These are phyloP conservation scores for Sonneratia caseolaris DNA, from an alignment of 345 rosid genomes.

Conservation along the genomic window DNA sequence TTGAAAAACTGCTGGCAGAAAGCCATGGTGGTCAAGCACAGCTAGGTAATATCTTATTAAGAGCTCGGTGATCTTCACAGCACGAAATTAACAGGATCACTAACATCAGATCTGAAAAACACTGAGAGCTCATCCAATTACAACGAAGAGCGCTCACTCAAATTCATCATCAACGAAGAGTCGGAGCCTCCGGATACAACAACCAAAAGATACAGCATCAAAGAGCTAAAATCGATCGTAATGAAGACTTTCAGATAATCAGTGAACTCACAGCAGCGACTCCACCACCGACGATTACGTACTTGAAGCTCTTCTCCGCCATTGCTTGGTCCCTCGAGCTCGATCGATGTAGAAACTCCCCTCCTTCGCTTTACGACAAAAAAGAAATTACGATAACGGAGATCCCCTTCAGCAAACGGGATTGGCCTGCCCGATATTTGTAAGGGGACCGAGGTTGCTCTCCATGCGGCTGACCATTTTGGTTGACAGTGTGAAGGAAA, in stretches of 20 bases:
- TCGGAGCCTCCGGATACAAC: neutral
- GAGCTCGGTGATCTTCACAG: too few species aligned
- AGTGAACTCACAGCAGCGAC: constrained; percentile 48
- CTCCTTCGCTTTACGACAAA: neutral
- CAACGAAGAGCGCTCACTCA: neutral
- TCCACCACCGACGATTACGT: constrained; percentile 93
- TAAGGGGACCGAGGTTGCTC: neutral
- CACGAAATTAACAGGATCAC: neutral
- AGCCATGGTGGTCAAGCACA: too few species aligned
- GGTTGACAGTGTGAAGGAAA: neutral
- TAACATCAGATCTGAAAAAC: neutral
- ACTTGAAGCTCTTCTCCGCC: constrained; percentile 62
- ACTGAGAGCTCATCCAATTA: neutral
- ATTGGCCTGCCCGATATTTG: neutral
- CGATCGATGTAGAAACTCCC: neutral
- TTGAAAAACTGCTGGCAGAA: too few species aligned
- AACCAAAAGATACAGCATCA: neutral
- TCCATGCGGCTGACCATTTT: constrained; percentile 2
- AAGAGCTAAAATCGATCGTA: neutral
- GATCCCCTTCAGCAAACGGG: too few species aligned
- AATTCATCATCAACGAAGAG: neutral
- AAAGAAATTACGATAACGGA: neutral
- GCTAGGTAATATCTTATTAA: too few species aligned
- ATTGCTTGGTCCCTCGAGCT: neutral
- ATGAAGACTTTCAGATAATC: neutral